Evolutionary conservation across 306 rosid species (phyloP).

Genomic region (Acmispon strigosus): DNA sequence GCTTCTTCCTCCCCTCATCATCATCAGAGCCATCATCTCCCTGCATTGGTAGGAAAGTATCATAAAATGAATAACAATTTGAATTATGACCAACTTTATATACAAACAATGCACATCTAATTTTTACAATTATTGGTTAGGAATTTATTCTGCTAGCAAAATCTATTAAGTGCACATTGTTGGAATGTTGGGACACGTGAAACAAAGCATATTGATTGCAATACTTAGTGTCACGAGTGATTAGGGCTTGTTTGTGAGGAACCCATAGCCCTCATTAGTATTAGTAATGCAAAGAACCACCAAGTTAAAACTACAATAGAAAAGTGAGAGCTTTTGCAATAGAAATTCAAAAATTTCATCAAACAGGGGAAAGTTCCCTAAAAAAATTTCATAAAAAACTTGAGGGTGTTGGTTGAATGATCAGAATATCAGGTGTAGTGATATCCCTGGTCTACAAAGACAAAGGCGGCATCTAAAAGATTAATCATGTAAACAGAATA

Average conservation of each 20-base stretch:
- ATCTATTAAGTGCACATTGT: not conserved
- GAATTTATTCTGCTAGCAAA: not conserved
- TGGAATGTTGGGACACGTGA: not conserved
- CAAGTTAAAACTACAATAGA: not conserved
- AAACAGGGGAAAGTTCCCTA: not conserved
- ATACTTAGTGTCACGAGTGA: not conserved
- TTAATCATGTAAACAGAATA: not conserved
- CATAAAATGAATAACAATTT: not conserved
- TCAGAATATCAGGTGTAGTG: not conserved
- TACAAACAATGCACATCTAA: not conserved
- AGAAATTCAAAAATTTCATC: not conserved
- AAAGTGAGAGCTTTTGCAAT: not conserved
- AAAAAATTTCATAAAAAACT: not conserved
- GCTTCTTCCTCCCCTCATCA: constrained; percentile 51
- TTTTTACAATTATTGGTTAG: not conserved
- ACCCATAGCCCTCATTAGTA: not conserved
- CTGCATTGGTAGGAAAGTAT: constrained; percentile 23
- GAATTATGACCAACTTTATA: not conserved
- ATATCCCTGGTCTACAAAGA: not conserved
- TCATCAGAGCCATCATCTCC: constrained; percentile 50
- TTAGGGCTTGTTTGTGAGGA: not conserved
- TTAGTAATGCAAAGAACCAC: not conserved
- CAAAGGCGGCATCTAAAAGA: not conserved
- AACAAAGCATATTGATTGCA: not conserved
- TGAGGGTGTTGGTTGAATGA: not conserved